These are phyloP conservation scores for Coriolopsis trogii DNA, from an alignment of 1,284 basidiomycete species.

Conservation along the genomic window DNA sequence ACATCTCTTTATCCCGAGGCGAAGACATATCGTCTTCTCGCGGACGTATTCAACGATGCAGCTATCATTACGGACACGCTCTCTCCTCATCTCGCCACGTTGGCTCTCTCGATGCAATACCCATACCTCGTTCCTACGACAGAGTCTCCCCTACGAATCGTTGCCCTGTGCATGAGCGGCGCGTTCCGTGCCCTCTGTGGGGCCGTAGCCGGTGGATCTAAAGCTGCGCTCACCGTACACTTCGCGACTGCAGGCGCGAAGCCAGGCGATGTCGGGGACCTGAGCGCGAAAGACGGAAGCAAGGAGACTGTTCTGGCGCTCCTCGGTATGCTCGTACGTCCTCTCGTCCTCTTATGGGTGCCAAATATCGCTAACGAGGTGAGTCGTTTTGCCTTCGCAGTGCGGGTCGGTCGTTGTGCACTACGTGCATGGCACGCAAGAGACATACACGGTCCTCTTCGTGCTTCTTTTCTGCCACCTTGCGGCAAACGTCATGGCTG, in stretches of 20 bases:
- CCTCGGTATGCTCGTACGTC: constrained; percentile 65
- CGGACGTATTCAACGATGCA: constrained; percentile 65
- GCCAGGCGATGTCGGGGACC: constrained; percentile 64
- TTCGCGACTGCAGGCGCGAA: constrained; percentile 52
- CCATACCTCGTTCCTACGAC: constrained; percentile 29
- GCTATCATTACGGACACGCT: constrained; percentile 61
- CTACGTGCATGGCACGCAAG: constrained; percentile 47
- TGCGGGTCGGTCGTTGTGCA: constrained; percentile 61
- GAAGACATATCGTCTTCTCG: constrained; percentile 71
- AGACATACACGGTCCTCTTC: constrained; percentile 55
- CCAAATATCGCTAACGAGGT: not conserved
- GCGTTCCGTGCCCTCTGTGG: constrained; percentile 59
- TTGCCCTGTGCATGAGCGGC: constrained; percentile 58
- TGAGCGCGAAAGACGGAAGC: constrained; percentile 72
- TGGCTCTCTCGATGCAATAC: constrained; percentile 19
- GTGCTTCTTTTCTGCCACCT: constrained; percentile 57
- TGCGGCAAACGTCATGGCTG: constrained; percentile 59
- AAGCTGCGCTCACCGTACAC: constrained; percentile 68
- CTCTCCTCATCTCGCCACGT: constrained; percentile 50
- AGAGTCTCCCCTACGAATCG: constrained; percentile 44
- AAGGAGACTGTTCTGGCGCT: constrained; percentile 71
- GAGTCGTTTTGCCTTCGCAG: constrained; percentile 39
- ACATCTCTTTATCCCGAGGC: constrained; percentile 69
- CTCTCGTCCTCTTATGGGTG: not conserved
- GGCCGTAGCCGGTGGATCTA: constrained; percentile 66